Evolutionary conservation across 257 asterid species (phyloP), one percentile per base, ranked within the genome.

Genomic region (Galeopsis tetrahit): DNA sequence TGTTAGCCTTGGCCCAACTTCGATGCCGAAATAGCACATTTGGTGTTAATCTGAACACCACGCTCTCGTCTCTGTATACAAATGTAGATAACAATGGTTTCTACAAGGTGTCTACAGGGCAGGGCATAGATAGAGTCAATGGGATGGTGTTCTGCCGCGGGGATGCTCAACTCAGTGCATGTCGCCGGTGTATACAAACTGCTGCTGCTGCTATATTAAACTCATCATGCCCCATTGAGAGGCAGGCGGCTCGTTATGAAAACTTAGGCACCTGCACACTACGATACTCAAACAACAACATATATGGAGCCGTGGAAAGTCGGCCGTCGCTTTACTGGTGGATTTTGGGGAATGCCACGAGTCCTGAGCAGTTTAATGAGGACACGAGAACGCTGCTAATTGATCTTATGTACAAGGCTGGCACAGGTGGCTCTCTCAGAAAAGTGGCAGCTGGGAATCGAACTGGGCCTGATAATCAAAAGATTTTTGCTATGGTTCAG

Each of bases 391-490:
- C 3, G 2, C 73, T 83, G 42, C 11, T 79, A 0, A 73, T 69
- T 2, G 10, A 13, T 11, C 71, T 82, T 10, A 72, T 51, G 5
- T 1, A 14, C 66, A 35, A 2, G 34, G 84, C 87, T 4, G 80
- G 77, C 2, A 10, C 63, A 2, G 87, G 84, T 6, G 80, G 76
- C 2, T 6, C 79, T 3, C 31, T 39, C 13, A 63, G 71, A 62
- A 82, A 82, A 71, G 78, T 79, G 61, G 86, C 82, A 0, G 80
- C 73, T 0, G 74, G 74, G 70, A 65, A 69, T 28, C 42, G 3
- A 2, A 35, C 51, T 8, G 79, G 55, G 0, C 59, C 78, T 0
- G 75, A 68, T 75, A 71, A 57, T 35, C 74, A 40, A 7, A 31
- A 38, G 0, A 59, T 68, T 43, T 82, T 13, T 13, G 79, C 64